Percentiles rank a stretch among this genome's conserved stretches.
phyloP scores from a whole-genome alignment of 73 alveolate genomes.

The Paramecium sexaurelia region DNA sequence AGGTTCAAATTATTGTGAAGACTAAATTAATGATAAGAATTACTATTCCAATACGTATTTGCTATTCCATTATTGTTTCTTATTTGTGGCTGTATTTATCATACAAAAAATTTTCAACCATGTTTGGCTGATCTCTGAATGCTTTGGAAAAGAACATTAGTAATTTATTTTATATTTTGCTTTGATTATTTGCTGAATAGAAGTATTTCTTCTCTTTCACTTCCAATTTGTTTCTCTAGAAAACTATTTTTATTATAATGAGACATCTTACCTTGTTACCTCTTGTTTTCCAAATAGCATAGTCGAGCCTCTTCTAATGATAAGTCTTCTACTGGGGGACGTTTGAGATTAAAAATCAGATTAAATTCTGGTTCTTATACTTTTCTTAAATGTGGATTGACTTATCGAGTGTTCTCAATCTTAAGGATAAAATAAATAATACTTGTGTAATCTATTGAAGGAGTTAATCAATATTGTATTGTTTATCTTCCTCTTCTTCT shows the following conservation, averaged over 20 bases:
- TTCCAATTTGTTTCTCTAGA: neutral
- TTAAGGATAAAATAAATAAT: neutral
- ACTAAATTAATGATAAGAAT: neutral
- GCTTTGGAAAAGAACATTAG: neutral
- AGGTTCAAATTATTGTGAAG: neutral
- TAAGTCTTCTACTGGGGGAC: slow-evolving; percentile 13
- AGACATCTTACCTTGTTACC: neutral
- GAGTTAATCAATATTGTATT: neutral
- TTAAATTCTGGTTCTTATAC: neutral
- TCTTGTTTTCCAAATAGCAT: slow-evolving; percentile 10
- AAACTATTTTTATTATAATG: neutral
- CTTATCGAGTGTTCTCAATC: slow-evolving; percentile 42
- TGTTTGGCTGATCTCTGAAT: slow-evolving; percentile 19
- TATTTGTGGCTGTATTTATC: neutral
- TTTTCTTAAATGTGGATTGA: neutral
- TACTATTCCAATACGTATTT: neutral
- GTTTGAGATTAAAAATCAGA: neutral
- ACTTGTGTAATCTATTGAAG: slow-evolving; percentile 37
- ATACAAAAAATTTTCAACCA: neutral
- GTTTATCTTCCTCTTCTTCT: slow-evolving; percentile 26
- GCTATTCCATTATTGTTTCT: neutral
- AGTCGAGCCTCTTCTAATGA: slow-evolving; percentile 36
- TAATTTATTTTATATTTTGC: neutral
- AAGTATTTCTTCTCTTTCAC: neutral
- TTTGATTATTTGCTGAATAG: neutral